Conservation (phyloP, 148 eudicot genomes). For the Vaccinium macrocarpon region DNA sequence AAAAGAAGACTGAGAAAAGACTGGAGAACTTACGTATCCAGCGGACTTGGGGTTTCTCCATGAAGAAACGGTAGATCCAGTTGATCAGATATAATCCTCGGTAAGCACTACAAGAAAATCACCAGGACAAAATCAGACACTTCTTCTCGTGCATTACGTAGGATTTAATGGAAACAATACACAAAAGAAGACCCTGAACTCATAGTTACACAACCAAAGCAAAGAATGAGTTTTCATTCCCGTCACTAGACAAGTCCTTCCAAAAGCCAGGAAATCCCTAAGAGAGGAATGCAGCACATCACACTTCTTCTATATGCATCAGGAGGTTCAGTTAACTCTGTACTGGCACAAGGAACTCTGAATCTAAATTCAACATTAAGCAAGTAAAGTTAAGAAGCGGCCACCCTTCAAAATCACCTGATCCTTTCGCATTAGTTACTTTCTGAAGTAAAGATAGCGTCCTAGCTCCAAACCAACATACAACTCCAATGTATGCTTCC, state of each 20-base stretch:
- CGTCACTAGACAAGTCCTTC: background rate
- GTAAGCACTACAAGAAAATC: conserved; percentile 37
- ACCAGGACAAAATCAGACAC: background rate
- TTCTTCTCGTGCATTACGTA: too few species aligned
- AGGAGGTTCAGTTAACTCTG: background rate
- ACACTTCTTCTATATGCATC: background rate
- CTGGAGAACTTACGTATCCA: conserved; percentile 43
- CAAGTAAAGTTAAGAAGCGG: background rate
- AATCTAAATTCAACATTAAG: background rate
- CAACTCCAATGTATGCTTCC: background rate
- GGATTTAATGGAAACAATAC: background rate
- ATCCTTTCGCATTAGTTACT: background rate
- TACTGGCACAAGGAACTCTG: background rate
- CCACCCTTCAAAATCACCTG: background rate
- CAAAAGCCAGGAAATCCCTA: background rate
- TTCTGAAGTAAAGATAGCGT: background rate
- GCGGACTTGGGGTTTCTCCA: conserved; percentile 38
- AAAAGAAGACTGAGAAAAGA: background rate
- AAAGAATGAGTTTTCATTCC: background rate
- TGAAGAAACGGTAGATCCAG: conserved; percentile 46
- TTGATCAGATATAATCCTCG: conserved; percentile 51
- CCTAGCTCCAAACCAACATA: background rate
- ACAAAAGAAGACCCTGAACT: background rate
- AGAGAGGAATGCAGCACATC: background rate
- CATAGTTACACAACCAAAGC: background rate